Conservation (phyloP, 1,284 basidiomycete genomes). For the Pseudomicrostroma phylloplanum region DNA sequence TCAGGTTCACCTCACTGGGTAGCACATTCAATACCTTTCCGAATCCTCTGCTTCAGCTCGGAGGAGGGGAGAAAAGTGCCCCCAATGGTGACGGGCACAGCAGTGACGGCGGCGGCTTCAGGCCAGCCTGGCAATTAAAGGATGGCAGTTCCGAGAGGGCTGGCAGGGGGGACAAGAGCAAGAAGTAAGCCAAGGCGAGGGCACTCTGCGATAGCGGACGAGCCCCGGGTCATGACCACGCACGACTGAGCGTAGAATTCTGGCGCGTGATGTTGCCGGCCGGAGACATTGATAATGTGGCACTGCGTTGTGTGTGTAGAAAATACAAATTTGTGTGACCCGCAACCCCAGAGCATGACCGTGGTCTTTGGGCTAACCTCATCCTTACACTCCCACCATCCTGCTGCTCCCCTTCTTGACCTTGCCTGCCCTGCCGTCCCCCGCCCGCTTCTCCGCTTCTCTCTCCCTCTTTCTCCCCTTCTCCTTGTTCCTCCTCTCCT, state of each 20-base stretch:
- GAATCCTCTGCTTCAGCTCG: constrained; percentile 69
- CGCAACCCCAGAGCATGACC: too few relatives aligned
- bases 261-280: too few relatives aligned
- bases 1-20: constrained; percentile 87
- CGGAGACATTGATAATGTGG: too few relatives aligned
- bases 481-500: constrained; percentile 70
- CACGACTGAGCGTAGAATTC: too few relatives aligned
- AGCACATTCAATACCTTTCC: constrained; percentile 89
- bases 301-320: too few relatives aligned
- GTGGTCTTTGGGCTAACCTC: too few relatives aligned
- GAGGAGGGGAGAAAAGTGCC: constrained; percentile 11
- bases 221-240: too few relatives aligned
- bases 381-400: too few relatives aligned
- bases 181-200: too few relatives aligned
- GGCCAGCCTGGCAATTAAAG: constrained; percentile 1
- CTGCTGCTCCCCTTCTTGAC: neutral
- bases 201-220: too few relatives aligned
- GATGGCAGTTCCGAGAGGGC: constrained; percentile 6
- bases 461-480: constrained; percentile 53
- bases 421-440: neutral
- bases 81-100: neutral
- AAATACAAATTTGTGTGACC: too few relatives aligned
- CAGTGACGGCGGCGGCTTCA: neutral
- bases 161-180: neutral
- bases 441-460: neutral